Conservation (phyloP, 768 basidiomycete species). For the Calvatia gigantea region DNA sequence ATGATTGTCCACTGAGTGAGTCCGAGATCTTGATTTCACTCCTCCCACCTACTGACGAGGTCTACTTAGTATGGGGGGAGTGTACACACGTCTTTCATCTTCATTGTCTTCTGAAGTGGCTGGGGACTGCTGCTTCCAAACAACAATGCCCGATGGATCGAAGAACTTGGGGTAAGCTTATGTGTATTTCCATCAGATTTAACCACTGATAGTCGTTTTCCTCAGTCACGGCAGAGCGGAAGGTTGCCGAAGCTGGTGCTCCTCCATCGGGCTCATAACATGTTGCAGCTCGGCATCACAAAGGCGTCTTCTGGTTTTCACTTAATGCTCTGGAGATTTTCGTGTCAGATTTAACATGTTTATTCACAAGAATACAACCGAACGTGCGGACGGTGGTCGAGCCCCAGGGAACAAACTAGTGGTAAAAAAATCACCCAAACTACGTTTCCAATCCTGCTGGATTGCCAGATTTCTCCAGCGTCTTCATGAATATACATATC, state of each 20-base stretch:
- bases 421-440: too few relatives aligned
- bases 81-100: conserved; percentile 98
- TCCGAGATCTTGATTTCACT: not conserved
- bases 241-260: conserved; percentile 10
- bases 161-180: conserved; percentile 77
- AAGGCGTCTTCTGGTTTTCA: too few relatives aligned
- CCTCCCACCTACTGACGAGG: not conserved
- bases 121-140: conserved; percentile 84
- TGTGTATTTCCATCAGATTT: not conserved
- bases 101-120: conserved; percentile 98
- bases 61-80: conserved; percentile 87
- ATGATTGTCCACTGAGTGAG: conserved; percentile 42
- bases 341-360: too few relatives aligned
- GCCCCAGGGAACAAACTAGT: too few relatives aligned
- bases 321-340: too few relatives aligned
- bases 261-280: too few relatives aligned
- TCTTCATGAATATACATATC: too few relatives aligned
- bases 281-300: too few relatives aligned
- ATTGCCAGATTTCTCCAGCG: too few relatives aligned
- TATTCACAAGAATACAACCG: too few relatives aligned
- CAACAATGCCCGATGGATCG: conserved; percentile 99
- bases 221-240: conserved; percentile 15
- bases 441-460: too few relatives aligned
- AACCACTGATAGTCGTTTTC: not conserved
- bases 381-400: too few relatives aligned